Conservation (phyloP, 352 stramenopile species). For the Elongisporangium prolatum region DNA sequence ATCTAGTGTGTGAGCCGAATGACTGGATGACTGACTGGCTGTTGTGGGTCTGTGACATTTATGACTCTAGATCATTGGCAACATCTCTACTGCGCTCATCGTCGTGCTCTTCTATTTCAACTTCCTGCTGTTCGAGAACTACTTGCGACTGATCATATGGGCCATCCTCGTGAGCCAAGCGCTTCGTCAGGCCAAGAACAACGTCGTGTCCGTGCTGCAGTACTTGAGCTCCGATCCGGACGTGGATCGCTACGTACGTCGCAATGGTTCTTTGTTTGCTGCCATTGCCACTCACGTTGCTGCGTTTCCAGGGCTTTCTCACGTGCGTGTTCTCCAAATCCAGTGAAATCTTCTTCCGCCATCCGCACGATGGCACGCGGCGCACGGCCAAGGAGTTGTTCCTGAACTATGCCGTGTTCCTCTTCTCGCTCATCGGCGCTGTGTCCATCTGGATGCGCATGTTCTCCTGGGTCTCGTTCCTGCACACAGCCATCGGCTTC, state of each 20-base stretch:
- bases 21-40: not conserved
- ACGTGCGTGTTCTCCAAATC: slow-evolving; percentile 80
- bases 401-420: slow-evolving; percentile 85
- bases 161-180: slow-evolving; percentile 83
- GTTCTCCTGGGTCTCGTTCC: slow-evolving; percentile 77
- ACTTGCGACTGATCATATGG: slow-evolving; percentile 84
- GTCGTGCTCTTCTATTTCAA: slow-evolving; percentile 88
- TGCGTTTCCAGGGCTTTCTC: slow-evolving; percentile 48
- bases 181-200: slow-evolving; percentile 83
- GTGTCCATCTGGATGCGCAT: slow-evolving; percentile 86
- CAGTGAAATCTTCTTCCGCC: slow-evolving; percentile 67
- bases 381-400: slow-evolving; percentile 80
- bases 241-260: slow-evolving; percentile 62
- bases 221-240: slow-evolving; percentile 82
- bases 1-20: not conserved
- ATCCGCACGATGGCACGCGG: slow-evolving; percentile 52
- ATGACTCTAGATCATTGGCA: slow-evolving; percentile 62
- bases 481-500: slow-evolving; percentile 65
- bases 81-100: slow-evolving; percentile 84
- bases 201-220: slow-evolving; percentile 72
- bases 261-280: slow-evolving; percentile 4
- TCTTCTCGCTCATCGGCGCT: slow-evolving; percentile 78
- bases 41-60: not conserved
- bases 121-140: slow-evolving; percentile 88
- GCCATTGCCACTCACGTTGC: not conserved